Conservation (phyloP, 768 basidiomycete genomes). For the Boletus tylopilopsis region DNA sequence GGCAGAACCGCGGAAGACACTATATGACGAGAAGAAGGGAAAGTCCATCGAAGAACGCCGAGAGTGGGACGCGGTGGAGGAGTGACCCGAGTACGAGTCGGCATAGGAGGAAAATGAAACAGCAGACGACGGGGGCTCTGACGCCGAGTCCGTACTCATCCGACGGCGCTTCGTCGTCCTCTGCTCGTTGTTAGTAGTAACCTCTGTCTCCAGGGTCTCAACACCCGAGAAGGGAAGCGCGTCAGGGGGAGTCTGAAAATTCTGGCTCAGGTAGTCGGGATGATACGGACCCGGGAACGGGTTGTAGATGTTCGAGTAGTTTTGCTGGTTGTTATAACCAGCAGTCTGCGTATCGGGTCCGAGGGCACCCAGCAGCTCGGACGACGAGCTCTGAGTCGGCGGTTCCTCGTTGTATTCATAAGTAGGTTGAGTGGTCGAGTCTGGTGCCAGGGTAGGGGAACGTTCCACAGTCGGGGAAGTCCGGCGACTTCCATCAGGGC, state of each 20-base stretch:
- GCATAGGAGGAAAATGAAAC: slow-evolving; percentile 59
- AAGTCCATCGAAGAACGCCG: slow-evolving; percentile 63
- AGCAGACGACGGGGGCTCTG: slow-evolving; percentile 57
- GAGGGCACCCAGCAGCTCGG: slow-evolving; percentile 50
- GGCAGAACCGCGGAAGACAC: slow-evolving; percentile 52
- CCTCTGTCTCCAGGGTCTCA: slow-evolving; percentile 46
- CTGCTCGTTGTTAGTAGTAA: slow-evolving; percentile 15
- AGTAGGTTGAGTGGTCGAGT: slow-evolving; percentile 58
- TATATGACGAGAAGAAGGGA: slow-evolving; percentile 55
- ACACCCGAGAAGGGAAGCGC: slow-evolving; percentile 51
- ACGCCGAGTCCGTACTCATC: slow-evolving; percentile 59
- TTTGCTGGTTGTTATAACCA: slow-evolving; percentile 26
- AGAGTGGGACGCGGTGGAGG: slow-evolving; percentile 55
- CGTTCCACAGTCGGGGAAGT: slow-evolving; percentile 59
- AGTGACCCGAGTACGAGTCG: slow-evolving; percentile 57
- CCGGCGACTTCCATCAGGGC: slow-evolving; percentile 70
- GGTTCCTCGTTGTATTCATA: slow-evolving; percentile 50
- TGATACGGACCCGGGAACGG: slow-evolving; percentile 71
- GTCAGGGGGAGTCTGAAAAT: slow-evolving; percentile 44
- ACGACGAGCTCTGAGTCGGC: slow-evolving; percentile 37
- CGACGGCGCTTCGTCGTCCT: slow-evolving; percentile 64
- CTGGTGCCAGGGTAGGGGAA: slow-evolving; percentile 67
- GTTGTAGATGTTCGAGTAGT: slow-evolving; percentile 35
- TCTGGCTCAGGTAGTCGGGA: slow-evolving; percentile 62
- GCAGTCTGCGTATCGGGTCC: slow-evolving; percentile 30